phyloP scores from a whole-genome alignment of 805 yeast genomes.

The Schizosaccharomyces cryophilus region DNA sequence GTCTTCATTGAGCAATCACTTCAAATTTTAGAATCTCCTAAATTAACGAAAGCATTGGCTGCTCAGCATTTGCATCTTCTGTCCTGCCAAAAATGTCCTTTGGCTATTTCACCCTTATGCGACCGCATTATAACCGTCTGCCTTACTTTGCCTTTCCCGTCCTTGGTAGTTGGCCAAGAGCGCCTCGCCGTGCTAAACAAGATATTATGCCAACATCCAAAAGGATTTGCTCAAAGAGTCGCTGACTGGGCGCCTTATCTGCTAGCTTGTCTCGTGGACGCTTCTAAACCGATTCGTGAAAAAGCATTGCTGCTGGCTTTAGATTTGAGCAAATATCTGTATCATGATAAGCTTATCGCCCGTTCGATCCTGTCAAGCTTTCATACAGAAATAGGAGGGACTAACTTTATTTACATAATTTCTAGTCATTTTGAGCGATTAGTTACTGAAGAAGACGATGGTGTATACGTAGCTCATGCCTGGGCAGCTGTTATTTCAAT shows the following conservation, averaged over 20 bases:
- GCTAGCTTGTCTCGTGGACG: neutral
- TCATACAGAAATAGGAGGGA: neutral
- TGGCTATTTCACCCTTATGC: neutral
- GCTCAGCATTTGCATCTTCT: neutral
- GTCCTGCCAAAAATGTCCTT: neutral
- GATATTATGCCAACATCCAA: neutral
- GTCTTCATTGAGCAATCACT: neutral
- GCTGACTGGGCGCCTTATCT: neutral
- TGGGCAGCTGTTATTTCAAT: neutral
- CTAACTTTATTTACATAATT: neutral
- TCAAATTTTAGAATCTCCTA: neutral
- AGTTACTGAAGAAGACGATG: neutral
- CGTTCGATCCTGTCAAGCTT: neutral
- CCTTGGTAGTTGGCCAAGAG: conserved; percentile 1
- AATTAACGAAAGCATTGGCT: neutral
- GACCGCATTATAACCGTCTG: neutral
- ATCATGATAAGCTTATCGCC: neutral
- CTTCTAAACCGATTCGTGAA: neutral
- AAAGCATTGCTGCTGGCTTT: neutral
- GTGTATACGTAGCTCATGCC: conserved; percentile 1
- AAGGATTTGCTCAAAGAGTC: neutral
- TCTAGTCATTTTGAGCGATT: neutral
- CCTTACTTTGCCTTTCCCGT: neutral
- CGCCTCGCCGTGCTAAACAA: neutral
- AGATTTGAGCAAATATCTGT: neutral